These are phyloP conservation scores for Rhodofomes roseus DNA, from an alignment of 1,284 basidiomycete species.

Conservation along the genomic window DNA sequence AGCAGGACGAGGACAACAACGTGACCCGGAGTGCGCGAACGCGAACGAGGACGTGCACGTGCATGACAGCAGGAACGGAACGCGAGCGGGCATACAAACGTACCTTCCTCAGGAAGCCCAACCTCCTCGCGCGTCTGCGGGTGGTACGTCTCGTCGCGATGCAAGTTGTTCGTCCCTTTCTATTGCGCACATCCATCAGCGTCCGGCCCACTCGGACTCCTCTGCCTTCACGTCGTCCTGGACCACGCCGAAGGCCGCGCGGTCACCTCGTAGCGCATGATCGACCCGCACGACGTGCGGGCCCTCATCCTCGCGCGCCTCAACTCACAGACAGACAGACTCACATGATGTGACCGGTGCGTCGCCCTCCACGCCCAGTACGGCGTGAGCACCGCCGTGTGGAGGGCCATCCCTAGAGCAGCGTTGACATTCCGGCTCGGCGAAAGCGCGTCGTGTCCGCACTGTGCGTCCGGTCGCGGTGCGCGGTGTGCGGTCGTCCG, in stretches of 20 bases:
- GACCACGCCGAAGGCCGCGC: too few species aligned
- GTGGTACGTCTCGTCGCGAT: constrained; percentile 34
- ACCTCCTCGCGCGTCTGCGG: constrained; percentile 28
- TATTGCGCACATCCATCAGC: constrained; percentile 2
- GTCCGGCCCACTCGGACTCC: too few species aligned
- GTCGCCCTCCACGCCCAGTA: constrained; percentile 51
- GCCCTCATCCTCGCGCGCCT: too few species aligned
- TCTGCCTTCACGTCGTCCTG: too few species aligned
- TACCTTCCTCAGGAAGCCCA: constrained; percentile 25
- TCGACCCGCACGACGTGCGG: too few species aligned
- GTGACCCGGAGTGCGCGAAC: too few species aligned
- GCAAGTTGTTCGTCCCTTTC: constrained; percentile 31
- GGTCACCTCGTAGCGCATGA: too few species aligned
- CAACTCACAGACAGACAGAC: background rate
- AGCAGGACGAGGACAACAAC: too few species aligned
- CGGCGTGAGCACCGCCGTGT: constrained; percentile 43
- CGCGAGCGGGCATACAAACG: too few species aligned
- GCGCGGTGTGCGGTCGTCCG: too few species aligned
- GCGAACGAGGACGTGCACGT: too few species aligned
- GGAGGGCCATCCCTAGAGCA: constrained; percentile 27
- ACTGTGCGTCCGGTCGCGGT: constrained; percentile 11
- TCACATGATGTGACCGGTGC: constrained; percentile 39
- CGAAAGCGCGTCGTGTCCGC: constrained; percentile 31
- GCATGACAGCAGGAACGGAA: too few species aligned
- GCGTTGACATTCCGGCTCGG: constrained; percentile 22